Percentiles rank a stretch among this genome's conserved stretches.
phyloP scores from a whole-genome alignment of 2,329 filamentous ascomycete genomes.

The Xylariaceae sp. region DNA sequence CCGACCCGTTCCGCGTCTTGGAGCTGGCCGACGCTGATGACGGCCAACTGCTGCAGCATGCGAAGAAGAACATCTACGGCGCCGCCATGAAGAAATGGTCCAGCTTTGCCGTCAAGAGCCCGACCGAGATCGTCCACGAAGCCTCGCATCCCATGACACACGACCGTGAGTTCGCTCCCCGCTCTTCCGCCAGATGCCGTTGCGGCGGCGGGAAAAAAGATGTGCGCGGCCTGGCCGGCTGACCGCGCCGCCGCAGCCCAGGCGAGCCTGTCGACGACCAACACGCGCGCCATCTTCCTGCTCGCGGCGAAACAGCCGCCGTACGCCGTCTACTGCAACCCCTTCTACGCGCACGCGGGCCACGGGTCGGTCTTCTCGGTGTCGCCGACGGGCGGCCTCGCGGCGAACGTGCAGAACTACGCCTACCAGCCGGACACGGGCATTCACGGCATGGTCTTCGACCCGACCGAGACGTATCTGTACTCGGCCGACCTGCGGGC shows the following conservation, averaged over 20 bases:
- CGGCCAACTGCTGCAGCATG: constrained; percentile 47
- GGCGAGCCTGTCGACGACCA: constrained; percentile 62
- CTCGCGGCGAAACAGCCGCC: constrained; percentile 71
- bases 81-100: constrained; percentile 93
- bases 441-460: constrained; percentile 78
- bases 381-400: constrained; percentile 47
- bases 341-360: constrained; percentile 81
- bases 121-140: constrained; percentile 68
- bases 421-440: constrained; percentile 62
- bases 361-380: constrained; percentile 71
- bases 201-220: background rate
- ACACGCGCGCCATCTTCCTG: constrained; percentile 84
- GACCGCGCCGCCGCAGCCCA: constrained; percentile 40
- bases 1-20: constrained; percentile 2
- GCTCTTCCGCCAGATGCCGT: constrained; percentile 5
- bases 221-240: background rate
- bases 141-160: constrained; percentile 68
- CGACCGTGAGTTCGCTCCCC: constrained; percentile 49
- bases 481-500: constrained; percentile 73
- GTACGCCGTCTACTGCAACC: constrained; percentile 80
- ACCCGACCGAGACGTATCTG: constrained; percentile 63
- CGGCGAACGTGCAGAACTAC: constrained; percentile 63
- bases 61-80: constrained; percentile 78
- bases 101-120: constrained; percentile 68
- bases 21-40: constrained; percentile 10